Percentiles rank a stretch among this genome's conserved stretches.
Evolutionary conservation across 257 asterid genomes (phyloP).

Genomic region (Solanum sejunctum): DNA sequence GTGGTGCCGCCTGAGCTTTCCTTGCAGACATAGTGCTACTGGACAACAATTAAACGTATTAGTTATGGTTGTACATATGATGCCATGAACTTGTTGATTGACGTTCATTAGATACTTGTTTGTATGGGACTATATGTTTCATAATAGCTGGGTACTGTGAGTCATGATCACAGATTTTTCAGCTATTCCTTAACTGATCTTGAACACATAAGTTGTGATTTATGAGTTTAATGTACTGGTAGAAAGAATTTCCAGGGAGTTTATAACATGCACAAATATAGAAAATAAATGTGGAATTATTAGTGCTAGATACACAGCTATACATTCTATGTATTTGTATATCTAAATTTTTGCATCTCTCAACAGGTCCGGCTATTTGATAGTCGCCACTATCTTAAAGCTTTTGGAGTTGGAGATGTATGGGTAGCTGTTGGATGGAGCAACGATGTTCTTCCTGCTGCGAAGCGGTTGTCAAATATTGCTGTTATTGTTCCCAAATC

Average conservation of each 20-base stretch:
- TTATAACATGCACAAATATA: neutral
- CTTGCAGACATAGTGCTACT: neutral
- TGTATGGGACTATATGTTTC: neutral
- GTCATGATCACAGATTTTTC: neutral
- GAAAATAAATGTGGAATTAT: neutral
- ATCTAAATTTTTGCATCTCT: neutral
- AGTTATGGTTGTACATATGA: neutral
- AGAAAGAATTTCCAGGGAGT: neutral
- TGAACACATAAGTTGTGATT: neutral
- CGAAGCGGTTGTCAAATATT: constrained; percentile 75
- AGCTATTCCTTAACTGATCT: neutral
- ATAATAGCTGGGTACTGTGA: neutral
- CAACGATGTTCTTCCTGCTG: constrained; percentile 76
- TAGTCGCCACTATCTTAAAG: constrained; percentile 67
- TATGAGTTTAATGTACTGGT: neutral
- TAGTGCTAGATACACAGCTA: neutral
- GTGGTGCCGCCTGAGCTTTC: neutral
- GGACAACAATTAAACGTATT: neutral
- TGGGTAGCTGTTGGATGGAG: constrained; percentile 99
- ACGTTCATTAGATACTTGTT: neutral
- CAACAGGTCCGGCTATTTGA: constrained; percentile 80
- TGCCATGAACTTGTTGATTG: neutral
- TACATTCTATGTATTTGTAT: neutral
- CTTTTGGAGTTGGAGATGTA: constrained; percentile 79
- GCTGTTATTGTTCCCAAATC: constrained; percentile 83